phyloP scores from a whole-genome alignment of 495 filamentous ascomycete genomes.

The Extremus antarcticus region DNA sequence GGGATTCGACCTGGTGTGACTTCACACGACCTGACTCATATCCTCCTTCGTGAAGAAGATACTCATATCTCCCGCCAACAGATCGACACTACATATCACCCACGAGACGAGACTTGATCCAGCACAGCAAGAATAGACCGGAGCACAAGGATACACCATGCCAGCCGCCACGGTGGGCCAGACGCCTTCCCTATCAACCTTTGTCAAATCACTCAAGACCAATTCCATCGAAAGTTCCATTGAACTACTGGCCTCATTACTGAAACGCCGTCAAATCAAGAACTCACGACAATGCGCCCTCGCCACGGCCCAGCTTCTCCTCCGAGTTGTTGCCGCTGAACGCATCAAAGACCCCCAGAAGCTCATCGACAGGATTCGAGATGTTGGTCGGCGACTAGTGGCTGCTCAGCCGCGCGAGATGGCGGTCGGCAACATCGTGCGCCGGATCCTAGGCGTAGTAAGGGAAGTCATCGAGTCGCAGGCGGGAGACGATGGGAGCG shows the following conservation, averaged over 20 bases:
- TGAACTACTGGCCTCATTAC: constrained; percentile 70
- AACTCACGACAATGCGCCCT: constrained; percentile 79
- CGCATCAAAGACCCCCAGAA: constrained; percentile 60
- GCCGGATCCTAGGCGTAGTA: constrained; percentile 79
- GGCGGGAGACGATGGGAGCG: constrained; percentile 46
- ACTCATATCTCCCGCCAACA: no score
- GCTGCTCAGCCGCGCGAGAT: constrained; percentile 79
- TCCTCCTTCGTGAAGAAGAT: no score
- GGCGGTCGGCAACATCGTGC: constrained; percentile 85
- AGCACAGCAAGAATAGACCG: no score
- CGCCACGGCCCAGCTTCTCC: constrained; percentile 78
- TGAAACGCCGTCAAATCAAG: constrained; percentile 81
- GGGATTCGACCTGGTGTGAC: no score
- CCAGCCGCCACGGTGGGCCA: constrained; percentile 37
- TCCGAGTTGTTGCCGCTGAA: constrained; percentile 65
- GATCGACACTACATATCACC: no score
- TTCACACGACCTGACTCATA: no score
- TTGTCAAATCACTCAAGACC: constrained; percentile 64
- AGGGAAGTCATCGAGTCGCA: constrained; percentile 71
- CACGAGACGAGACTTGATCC: no score
- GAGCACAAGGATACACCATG: constrained; percentile 35
- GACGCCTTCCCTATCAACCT: constrained; percentile 62
- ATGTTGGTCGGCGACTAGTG: constrained; percentile 60
- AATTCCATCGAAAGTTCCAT: constrained; percentile 67
- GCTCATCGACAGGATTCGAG: constrained; percentile 66